Evolutionary conservation across 139 green algal species (phyloP).

Genomic region (Tetradesmus obliquus): DNA sequence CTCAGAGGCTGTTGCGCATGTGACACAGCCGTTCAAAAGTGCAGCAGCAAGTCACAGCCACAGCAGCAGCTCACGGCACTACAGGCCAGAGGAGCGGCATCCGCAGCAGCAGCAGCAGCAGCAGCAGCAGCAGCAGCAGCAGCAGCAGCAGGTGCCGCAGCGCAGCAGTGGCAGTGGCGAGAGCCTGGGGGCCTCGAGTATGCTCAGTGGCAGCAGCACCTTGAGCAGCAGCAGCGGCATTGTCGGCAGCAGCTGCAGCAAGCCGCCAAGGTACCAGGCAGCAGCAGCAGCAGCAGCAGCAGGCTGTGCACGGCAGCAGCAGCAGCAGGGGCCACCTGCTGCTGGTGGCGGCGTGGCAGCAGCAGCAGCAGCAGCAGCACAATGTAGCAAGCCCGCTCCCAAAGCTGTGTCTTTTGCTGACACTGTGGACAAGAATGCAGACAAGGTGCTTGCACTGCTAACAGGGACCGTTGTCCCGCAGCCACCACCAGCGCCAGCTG

Average conservation of each 20-base stretch:
- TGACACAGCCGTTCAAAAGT: neutral
- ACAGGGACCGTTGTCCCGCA: too few species aligned
- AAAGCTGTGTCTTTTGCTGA: neutral
- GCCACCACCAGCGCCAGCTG: too few species aligned
- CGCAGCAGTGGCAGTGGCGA: neutral
- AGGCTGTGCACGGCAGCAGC: neutral
- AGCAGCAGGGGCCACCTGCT: neutral
- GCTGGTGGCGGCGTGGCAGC: neutral
- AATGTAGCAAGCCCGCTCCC: neutral
- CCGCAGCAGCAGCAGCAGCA: conserved; percentile 27
- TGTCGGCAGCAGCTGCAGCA: neutral
- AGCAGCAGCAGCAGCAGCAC: neutral
- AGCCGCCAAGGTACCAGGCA: conserved; percentile 19
- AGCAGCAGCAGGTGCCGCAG: neutral
- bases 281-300: neutral
- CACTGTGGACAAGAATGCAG: neutral
- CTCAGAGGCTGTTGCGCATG: conserved; percentile 7
- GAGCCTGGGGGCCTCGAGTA: neutral
- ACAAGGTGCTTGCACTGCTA: neutral
- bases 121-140: neutral
- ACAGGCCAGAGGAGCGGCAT: neutral
- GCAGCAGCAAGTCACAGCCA: neutral
- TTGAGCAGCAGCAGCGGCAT: neutral
- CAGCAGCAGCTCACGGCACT: neutral
- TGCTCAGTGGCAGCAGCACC: neutral